These are phyloP conservation scores for Scutellaria minor DNA, from an alignment of 257 asterid species.

Conservation along the genomic window DNA sequence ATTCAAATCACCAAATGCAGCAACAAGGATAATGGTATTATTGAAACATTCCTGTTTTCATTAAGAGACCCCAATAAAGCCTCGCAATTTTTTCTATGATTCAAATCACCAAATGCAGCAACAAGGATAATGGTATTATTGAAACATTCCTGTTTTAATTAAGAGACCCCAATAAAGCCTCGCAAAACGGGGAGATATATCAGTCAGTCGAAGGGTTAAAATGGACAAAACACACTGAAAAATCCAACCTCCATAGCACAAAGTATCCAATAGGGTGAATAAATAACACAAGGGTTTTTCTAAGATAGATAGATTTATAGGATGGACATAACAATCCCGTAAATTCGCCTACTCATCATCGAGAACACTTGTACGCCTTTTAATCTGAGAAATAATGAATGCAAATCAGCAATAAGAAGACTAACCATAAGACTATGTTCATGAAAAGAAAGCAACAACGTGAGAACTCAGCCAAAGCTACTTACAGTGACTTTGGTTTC, in stretches of 20 bases:
- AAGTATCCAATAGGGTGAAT: no score
- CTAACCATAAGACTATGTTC: not conserved
- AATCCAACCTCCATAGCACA: constrained; percentile 14
- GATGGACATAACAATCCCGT: constrained; percentile 18
- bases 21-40: not conserved
- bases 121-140: not conserved
- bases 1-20: no score
- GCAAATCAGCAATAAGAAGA: not conserved
- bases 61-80: not conserved
- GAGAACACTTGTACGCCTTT: constrained; percentile 81
- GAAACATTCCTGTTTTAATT: not conserved
- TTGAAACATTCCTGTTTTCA: not conserved
- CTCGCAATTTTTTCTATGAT: not conserved
- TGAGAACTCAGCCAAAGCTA: constrained; percentile 13
- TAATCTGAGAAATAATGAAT: constrained; percentile 57
- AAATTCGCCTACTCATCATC: constrained; percentile 69
- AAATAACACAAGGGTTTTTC: not conserved
- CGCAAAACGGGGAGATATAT: not conserved
- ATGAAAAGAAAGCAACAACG: not conserved
- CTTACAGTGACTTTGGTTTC: constrained; percentile 98
- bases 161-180: not conserved
- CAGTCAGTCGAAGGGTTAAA: not conserved
- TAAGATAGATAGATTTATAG: constrained; percentile 13
- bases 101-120: no score
- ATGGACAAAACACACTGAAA: constrained; percentile 6